Base-by-base conservation (phyloP, 2,329 filamentous ascomycete species). In the Fusarium phyllophilum region DNA sequence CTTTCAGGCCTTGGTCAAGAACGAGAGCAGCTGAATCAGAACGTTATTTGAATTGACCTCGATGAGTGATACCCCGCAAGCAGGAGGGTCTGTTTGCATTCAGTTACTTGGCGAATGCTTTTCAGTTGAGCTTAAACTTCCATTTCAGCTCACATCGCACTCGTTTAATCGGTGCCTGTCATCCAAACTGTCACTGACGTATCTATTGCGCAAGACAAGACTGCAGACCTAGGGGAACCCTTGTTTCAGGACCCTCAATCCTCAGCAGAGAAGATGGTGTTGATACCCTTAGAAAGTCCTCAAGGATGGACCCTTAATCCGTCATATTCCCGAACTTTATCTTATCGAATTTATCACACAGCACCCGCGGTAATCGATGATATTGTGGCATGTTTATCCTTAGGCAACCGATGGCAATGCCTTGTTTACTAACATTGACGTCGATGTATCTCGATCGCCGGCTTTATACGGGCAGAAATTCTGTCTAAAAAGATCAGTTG, bases 381-480 rank as follows among this genome's bases (percentile, higher is more conserved):
- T 17, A 62, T 38, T 34, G 38, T 36, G 42, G 34, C 38, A 45
- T 34, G 38, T 17, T 68, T 38, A 44, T 60, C 51, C 71, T 57
- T n/a, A 46, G 41, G 44, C 45, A 72, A 58, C 38, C 26, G 42
- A 42, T 42, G 44, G n/a, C 8, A 51, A 58, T 66, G 61, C 44
- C 72, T 46, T 72, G 71, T 62, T 74, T 68, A 62, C 54, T 39
- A 45, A 38, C 17, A 34, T 61, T 62, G 44, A 65, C 63, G 59
- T 72, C 68, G 74, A 74, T 58, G n/a, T 46, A 46, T 59, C 59
- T 72, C 72, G 72, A 74, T 74, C 72, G 26, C 62, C 72, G 72
- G 72, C 41, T 74, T 42, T 38, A 59, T 24, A 33, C 72, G 72
- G 72, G 29, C 22, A 31, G 24, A 31, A 51, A 52, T 66, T 55